phyloP scores from a whole-genome alignment of 768 basidiomycete genomes.

The Erythrobasidium yunnanense region DNA sequence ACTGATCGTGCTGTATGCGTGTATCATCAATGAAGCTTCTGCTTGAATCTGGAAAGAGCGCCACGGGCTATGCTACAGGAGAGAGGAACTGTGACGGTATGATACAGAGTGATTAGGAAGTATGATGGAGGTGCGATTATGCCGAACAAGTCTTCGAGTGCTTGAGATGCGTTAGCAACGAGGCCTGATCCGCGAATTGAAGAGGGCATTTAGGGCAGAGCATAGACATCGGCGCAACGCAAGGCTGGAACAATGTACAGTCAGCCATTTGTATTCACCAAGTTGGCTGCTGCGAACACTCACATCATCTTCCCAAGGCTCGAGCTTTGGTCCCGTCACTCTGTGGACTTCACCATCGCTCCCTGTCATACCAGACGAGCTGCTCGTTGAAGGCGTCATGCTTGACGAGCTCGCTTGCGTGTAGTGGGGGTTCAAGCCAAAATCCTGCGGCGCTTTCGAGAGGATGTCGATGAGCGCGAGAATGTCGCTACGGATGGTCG shows the following conservation, averaged over 20 bases:
- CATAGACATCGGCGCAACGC: not conserved
- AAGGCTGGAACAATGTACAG: not conserved
- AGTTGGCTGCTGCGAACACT: not conserved
- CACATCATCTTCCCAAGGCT: conserved; percentile 3
- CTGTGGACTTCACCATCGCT: not conserved
- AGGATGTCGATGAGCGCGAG: conserved; percentile 6
- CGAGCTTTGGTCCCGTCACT: not conserved
- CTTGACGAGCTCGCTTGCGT: not conserved
- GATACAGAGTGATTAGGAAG: too few species aligned
- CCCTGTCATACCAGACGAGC: not conserved
- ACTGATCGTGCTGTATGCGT: too few species aligned
- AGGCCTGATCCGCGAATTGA: not conserved
- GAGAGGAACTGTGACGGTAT: not conserved
- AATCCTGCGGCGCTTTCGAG: not conserved
- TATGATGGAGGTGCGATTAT: too few species aligned
- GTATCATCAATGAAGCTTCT: too few species aligned
- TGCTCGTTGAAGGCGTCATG: not conserved
- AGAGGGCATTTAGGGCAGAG: not conserved
- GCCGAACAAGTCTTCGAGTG: not conserved
- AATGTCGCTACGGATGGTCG: not conserved
- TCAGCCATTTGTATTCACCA: not conserved
- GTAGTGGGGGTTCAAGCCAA: not conserved
- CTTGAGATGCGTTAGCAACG: not conserved
- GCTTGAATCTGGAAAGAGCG: not conserved
- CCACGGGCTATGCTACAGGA: not conserved